Evolutionary conservation across 495 filamentous ascomycete species (phyloP).

Genomic region (Aspergillus taichungensis): DNA sequence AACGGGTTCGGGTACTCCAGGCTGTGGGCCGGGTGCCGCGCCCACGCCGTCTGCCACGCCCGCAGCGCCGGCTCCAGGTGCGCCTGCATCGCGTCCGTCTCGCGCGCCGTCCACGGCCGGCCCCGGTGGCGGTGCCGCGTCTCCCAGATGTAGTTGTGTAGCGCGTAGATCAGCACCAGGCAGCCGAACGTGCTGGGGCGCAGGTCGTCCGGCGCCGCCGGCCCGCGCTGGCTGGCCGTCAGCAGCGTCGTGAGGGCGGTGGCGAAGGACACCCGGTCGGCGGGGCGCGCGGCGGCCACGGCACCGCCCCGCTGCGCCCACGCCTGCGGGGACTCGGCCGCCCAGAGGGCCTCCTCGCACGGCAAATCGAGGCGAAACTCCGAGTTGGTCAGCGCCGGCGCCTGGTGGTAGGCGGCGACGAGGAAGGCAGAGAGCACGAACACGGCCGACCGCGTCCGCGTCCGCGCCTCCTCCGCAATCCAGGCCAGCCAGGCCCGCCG

Average conservation of each 20-base stretch:
- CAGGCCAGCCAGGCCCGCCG: conserved; percentile 81
- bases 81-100: conserved; percentile 92
- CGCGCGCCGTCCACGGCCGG: conserved; percentile 81
- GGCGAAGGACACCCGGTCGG: conserved; percentile 55
- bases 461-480: conserved; percentile 84
- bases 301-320: conserved; percentile 74
- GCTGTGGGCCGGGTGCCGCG: conserved; percentile 76
- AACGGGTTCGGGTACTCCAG: conserved; percentile 83
- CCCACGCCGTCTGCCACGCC: conserved; percentile 95
- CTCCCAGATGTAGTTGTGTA: conserved; percentile 99
- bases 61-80: conserved; percentile 91
- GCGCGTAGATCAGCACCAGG: conserved; percentile 83
- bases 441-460: conserved; percentile 86
- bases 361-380: conserved; percentile 87
- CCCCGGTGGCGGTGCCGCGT: conserved; percentile 86
- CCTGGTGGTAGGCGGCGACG: conserved; percentile 86
- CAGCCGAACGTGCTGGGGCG: conserved; percentile 93
- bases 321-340: conserved; percentile 66
- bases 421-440: conserved; percentile 86
- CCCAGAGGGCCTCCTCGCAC: conserved; percentile 89
- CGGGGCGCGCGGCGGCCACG: conserved; percentile 47
- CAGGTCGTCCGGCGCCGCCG: conserved; percentile 51
- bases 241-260: conserved; percentile 71
- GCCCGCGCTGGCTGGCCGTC: conserved; percentile 67
- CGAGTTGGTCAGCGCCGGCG: conserved; percentile 85